These are phyloP conservation scores for Fomitopsis pulvina DNA, from an alignment of 768 basidiomycete species.

Conservation along the genomic window DNA sequence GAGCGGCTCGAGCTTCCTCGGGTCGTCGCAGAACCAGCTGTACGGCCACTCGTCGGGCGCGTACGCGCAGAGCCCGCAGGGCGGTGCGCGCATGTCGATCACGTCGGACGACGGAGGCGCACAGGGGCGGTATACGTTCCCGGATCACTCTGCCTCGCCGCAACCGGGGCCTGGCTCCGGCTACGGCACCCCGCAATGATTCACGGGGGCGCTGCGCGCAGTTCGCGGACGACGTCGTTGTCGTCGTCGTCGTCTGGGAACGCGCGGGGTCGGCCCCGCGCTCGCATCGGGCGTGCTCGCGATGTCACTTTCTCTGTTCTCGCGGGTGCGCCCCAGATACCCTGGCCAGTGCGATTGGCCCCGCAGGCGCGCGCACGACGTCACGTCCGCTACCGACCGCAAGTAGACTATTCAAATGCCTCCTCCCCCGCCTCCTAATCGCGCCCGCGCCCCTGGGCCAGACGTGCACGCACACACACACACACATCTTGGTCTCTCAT, in stretches of 20 bases:
- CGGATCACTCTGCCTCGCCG: conserved; percentile 23
- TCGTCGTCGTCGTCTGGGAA: not conserved
- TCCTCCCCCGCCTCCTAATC: too few relatives aligned
- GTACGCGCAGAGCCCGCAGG: conserved; percentile 15
- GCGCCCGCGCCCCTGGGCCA: not conserved
- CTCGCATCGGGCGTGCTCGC: not conserved
- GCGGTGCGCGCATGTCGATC: conserved; percentile 11
- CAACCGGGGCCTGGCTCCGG: conserved; percentile 27
- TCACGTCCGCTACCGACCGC: not conserved
- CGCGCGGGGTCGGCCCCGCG: not conserved
- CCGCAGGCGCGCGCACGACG: not conserved
- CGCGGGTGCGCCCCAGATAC: not conserved
- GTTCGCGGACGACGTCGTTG: not conserved
- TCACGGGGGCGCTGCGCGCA: not conserved
- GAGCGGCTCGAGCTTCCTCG: conserved; percentile 8
- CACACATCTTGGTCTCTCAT: not conserved
- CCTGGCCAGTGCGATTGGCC: too few relatives aligned
- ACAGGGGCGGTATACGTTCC: conserved; percentile 18
- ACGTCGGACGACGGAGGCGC: conserved; percentile 9
- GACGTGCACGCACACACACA: not conserved
- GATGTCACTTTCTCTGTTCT: not conserved
- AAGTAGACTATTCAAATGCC: not conserved
- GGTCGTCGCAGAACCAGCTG: conserved; percentile 6
- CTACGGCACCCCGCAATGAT: conserved; percentile 26
- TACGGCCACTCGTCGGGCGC: conserved; percentile 7